Evolutionary conservation across 2,329 filamentous ascomycete genomes (phyloP), one percentile per base, ranked within the genome.

Genomic region (Fusarium poae): DNA sequence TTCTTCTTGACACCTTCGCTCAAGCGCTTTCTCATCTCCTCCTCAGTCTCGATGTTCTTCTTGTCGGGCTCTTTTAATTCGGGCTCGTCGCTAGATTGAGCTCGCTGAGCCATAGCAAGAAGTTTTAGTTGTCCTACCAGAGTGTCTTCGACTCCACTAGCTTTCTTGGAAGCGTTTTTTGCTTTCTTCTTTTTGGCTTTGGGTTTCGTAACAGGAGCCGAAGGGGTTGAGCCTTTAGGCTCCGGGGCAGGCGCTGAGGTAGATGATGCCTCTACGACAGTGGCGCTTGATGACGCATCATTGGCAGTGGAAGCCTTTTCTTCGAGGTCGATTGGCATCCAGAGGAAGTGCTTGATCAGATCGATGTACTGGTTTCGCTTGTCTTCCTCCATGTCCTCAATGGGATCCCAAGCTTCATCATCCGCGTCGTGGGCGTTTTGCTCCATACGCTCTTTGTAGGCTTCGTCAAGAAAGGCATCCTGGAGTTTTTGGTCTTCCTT

Each of bases 341-440:
- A 76, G 9, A 76, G 68, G 18, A 76, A 77, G 29, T 76, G 69
- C 46, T 68, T 74, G 37, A 76, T 75, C 61, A 77, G 46, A 13
- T 76, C 74, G 29, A 77, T 69, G 44, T 72, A 77, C 6, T 64
- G 68, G 21, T 73, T 29, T 18, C 75, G 66, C 34, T 69, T 71
- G 21, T 73, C 62, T 20, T 69, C 23, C 3, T 70, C 66, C 46
- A 72, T 44, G 16, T 76, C 74, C 40, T 75, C 62, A 8, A 77
- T 76, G 4, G 74, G 75, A 51, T 77, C 75, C 73, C 73, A 77
- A 1, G 62, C 62, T 20, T 10, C n/a, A 12, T 20, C 35, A 13
- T 69, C 72, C 1, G 72, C 68, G 2, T 75, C 67, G 1, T 70
- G 68, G 10, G 69, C 67, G 5, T 58, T 57, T 62, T 71, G 52